Evolutionary conservation across 805 yeast genomes (phyloP).

Genomic region (Cyberlindnera japonica): DNA sequence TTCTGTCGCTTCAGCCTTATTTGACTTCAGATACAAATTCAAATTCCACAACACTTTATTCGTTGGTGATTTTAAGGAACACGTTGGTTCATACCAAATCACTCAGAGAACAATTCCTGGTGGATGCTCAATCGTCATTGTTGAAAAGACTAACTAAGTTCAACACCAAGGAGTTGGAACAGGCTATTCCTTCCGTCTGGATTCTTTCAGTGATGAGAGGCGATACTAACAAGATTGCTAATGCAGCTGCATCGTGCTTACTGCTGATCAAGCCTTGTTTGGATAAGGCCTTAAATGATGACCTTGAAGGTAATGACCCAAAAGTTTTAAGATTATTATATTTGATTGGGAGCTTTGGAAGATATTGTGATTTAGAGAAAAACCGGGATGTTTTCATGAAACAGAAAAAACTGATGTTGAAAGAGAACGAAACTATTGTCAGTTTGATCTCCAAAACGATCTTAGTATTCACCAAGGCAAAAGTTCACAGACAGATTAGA

Average conservation of each 20-base stretch:
- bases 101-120: conserved; percentile 48
- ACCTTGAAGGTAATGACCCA: conserved; percentile 34
- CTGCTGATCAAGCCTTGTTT: conserved; percentile 46
- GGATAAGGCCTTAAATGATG: conserved; percentile 25
- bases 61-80: conserved; percentile 51
- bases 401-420: conserved; percentile 37
- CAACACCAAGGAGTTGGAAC: conserved; percentile 56
- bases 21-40: conserved; percentile 45
- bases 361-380: conserved; percentile 58
- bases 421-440: conserved; percentile 49
- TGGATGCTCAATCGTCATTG: conserved; percentile 48
- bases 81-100: conserved; percentile 42
- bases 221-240: conserved; percentile 47
- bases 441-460: conserved; percentile 58
- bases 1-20: conserved; percentile 62
- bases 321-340: conserved; percentile 54
- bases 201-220: conserved; percentile 43
- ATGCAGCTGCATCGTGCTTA: conserved; percentile 63
- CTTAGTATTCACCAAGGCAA: conserved; percentile 46
- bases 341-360: conserved; percentile 68
- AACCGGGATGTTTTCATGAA: conserved; percentile 37
- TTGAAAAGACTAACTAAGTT: conserved; percentile 56
- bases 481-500: conserved; percentile 35
- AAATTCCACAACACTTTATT: conserved; percentile 41
- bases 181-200: conserved; percentile 73